Base-by-base conservation (phyloP, 192 early-diverging fungal genomes). In the Radiomyces spectabilis region DNA sequence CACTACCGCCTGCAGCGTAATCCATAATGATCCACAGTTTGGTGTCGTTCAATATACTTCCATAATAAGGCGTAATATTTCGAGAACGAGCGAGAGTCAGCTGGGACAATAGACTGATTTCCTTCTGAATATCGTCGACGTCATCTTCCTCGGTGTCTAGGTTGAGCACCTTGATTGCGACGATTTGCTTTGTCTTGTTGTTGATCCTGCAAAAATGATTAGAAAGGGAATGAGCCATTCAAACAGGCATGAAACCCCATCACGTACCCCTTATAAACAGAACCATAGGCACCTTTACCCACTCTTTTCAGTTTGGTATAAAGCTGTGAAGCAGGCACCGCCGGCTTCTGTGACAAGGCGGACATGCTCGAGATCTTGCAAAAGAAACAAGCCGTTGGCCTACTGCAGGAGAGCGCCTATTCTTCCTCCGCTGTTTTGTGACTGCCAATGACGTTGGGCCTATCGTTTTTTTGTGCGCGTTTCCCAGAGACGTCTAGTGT, bases 21-120 rank as follows among this genome's bases (percentile, higher is more conserved):
- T 98, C 97, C 92, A 99, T 97, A 53, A 98, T 83, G 55, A 99
- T 89, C 94, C 97, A 99, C 37, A 99, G 77, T 53, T 93, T 95
- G 19, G 92, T 93, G 16, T 86, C 91, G 57, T 90, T 82, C 32
- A 97, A 66, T 42, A 89, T 85, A 37, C 87, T 88, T 30, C 91
- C 94, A 74, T 94, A 88, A 65, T 98, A 98, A 41, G 85, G 82
- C 1, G 94, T 97, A 54, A 97, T 95, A 66, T 93, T 85, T 30
- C 87, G 78, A 24, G 93, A 94, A 60, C 86, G 86, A 41, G 85
- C 83, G 51, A 75, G 76, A 49, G 78, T 84, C 35, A 91, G 74
- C 57, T 93, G 87, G 18, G 89, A 90, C 6, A 99, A 78, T 26
- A 95, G 74, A 35, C 82, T 81, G 35, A 99, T 95, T 66, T 99